phyloP scores from a whole-genome alignment of 352 stramenopile genomes.

The Phytophthora hibernalis region DNA sequence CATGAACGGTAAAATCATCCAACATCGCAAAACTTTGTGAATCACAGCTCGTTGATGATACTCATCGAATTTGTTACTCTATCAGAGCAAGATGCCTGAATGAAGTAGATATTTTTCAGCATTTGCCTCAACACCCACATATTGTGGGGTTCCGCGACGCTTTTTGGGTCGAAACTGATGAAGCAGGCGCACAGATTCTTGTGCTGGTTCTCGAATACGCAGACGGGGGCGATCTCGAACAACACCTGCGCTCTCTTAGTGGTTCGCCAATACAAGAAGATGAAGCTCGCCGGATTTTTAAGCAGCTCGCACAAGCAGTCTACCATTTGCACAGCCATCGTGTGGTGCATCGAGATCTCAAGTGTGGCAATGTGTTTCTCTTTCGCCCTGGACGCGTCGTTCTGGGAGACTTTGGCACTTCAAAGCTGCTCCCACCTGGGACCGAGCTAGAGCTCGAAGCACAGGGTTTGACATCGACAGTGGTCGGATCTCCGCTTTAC shows the following conservation, averaged over 20 bases:
- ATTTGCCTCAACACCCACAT: constrained; percentile 57
- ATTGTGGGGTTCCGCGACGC: constrained; percentile 66
- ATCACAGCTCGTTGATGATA: background rate
- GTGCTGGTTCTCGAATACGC: constrained; percentile 78
- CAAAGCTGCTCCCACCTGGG: constrained; percentile 44
- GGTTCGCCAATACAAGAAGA: constrained; percentile 10
- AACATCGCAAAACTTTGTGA: constrained; percentile 3
- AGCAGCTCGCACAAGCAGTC: constrained; percentile 89
- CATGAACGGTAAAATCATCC: constrained; percentile 42
- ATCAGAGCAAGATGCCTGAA: constrained; percentile 48
- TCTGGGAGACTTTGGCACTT: constrained; percentile 80
- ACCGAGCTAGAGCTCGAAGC: constrained; percentile 1
- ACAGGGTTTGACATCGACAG: constrained; percentile 44
- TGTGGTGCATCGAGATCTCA: constrained; percentile 88
- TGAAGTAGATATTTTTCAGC: constrained; percentile 54
- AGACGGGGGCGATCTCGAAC: constrained; percentile 65
- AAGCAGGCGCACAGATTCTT: constrained; percentile 32
- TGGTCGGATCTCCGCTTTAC: constrained; percentile 77
- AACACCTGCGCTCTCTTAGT: constrained; percentile 31
- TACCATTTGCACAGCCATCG: constrained; percentile 61
- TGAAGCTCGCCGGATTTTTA: constrained; percentile 42
- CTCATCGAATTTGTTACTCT: background rate
- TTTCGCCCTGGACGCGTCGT: constrained; percentile 81
- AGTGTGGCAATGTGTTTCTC: constrained; percentile 87
- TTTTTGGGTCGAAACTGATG: constrained; percentile 44